Evolutionary conservation across 164 flowering plant genomes (phyloP).

Genomic region (Aristolochia californica): DNA sequence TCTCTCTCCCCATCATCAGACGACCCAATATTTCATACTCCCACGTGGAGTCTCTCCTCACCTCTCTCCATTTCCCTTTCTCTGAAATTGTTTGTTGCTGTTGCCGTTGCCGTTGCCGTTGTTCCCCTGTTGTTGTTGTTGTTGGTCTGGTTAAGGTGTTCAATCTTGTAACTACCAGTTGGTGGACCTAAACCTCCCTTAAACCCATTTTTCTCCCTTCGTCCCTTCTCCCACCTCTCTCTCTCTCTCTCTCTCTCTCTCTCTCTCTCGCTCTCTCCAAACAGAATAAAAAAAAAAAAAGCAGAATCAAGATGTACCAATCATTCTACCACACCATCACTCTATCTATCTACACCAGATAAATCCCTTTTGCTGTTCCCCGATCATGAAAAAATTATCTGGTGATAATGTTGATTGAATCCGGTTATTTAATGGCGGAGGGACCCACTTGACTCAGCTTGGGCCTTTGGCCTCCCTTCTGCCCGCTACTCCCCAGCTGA

Average conservation of each 20-base stretch:
- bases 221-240: conserved; percentile 9
- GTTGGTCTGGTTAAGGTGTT: conserved; percentile 41
- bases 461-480: too few species aligned
- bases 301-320: not conserved
- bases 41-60: conserved; percentile 7
- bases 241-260: too few species aligned
- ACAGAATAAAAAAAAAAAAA: not conserved
- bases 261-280: too few species aligned
- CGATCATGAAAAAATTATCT: too few species aligned
- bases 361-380: not conserved
- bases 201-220: conserved; percentile 25
- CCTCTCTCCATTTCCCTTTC: conserved; percentile 2
- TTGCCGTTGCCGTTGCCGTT: conserved; percentile 7
- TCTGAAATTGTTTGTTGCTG: conserved; percentile 2
- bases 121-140: conserved; percentile 12
- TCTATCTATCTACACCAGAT: not conserved
- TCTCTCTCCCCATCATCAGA: not conserved
- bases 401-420: too few species aligned
- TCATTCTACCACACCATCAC: not conserved
- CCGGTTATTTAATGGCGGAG: too few species aligned
- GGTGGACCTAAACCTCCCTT: conserved; percentile 74
- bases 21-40: conserved; percentile 8
- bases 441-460: too few species aligned
- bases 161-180: conserved; percentile 73
- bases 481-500: too few species aligned